Evolutionary conservation across 1,284 basidiomycete genomes (phyloP), one percentile per base, ranked within the genome.

Genomic region (Cryptococcus jaspeensis): DNA sequence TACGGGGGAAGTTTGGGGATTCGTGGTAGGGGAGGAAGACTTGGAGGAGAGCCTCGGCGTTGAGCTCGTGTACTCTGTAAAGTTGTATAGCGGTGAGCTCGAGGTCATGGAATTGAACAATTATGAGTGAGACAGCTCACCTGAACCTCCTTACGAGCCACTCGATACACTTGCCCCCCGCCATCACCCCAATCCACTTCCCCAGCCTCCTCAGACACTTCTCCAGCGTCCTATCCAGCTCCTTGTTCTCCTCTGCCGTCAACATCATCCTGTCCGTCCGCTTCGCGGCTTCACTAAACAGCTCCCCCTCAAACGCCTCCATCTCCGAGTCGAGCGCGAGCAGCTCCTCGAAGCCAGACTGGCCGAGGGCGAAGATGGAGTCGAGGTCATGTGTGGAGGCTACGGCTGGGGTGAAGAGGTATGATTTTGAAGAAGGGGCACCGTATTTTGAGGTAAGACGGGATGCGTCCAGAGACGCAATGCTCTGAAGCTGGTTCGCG

Each of bases 61-160:
- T 96, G 80, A 97, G 93, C 72, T 98, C 93, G 73, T 98, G 85
- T 39, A 98, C 85, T 70, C 94, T 95, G 69, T 6, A 45, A 28
- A 16, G 4, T 39, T 5, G 28, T 9, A 9, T 9, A 9, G 28
- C 28, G 5, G 35, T 51, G n/a, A 55, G 40, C 41, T n/a, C 0
- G 0, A 20, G 12, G 37, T 46, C 9, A 32, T 32, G 23, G 37
- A 1, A 3, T 35, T 25, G 23, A 8, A n/a, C n/a, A n/a, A 18
- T 28, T 28, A 20, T n/a, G n/a, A 8, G 28, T 37, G 38, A 32
- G 43, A 53, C 40, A 3, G 6, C 49, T 47, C 65, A 90, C 92
- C 92, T 86, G 78, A 97, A 98, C 55, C 93, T 82, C 63, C 92
- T 81, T 3, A 99, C 90, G 23, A 99, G 84, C 95, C 95, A 99